phyloP scores from a whole-genome alignment of 257 asterid species.

The Capsicum chinense region DNA sequence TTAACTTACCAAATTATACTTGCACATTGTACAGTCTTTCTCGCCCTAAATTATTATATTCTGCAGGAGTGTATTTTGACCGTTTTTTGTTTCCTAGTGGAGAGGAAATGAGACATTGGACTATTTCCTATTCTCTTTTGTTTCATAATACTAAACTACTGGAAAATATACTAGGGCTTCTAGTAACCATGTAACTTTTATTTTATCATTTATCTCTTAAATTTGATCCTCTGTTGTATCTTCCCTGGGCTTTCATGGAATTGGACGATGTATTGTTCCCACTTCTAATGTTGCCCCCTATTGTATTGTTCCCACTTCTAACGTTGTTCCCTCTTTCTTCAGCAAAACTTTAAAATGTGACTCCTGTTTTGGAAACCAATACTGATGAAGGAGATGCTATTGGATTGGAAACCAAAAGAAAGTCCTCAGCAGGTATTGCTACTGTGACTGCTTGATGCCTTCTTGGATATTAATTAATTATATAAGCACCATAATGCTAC shows the following conservation, averaged over 20 bases:
- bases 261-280: not conserved
- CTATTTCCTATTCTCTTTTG: not conserved
- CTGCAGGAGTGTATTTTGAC: not conserved
- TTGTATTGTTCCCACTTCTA: not conserved
- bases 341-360: no score
- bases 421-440: no score
- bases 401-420: no score
- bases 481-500: no score
- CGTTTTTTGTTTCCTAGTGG: constrained; percentile 12
- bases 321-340: no score
- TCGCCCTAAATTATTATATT: not conserved
- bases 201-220: not conserved
- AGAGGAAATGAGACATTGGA: not conserved
- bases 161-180: not conserved
- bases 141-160: not conserved
- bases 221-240: constrained; percentile 1
- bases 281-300: not conserved
- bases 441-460: no score
- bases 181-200: not conserved
- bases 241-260: not conserved
- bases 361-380: no score
- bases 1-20: not conserved
- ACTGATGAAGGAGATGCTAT: no score
- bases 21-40: not conserved
- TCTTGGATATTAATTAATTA: no score